phyloP scores from a whole-genome alignment of 768 basidiomycete species.

The Russula sp. region DNA sequence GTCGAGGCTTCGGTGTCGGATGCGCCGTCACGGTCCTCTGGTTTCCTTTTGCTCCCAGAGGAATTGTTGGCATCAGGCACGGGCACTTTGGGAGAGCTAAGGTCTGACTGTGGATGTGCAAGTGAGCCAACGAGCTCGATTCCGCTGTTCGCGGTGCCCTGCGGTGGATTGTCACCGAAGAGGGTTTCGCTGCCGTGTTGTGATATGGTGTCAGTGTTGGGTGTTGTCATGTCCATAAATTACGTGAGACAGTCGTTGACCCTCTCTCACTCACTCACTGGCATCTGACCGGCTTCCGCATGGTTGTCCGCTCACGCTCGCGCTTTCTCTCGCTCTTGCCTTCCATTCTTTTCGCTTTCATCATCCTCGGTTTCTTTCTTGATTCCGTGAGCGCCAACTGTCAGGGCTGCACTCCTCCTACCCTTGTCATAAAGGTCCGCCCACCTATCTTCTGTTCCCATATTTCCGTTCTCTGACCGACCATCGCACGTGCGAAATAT shows the following conservation, averaged over 20 bases:
- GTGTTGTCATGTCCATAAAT: constrained; percentile 8
- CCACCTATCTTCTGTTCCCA: constrained; percentile 3
- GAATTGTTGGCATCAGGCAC: background rate
- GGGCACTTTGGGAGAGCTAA: background rate
- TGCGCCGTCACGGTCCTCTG: background rate
- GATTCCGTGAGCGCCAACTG: constrained; percentile 12
- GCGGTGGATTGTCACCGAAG: background rate
- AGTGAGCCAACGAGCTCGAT: background rate
- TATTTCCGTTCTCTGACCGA: constrained; percentile 20
- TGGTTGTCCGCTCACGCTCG: constrained; percentile 8
- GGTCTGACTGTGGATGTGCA: background rate
- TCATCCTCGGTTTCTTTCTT: constrained; percentile 12
- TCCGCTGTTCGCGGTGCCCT: background rate
- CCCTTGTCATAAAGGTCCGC: constrained; percentile 28
- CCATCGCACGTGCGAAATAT: constrained; percentile 31
- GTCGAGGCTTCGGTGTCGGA: background rate
- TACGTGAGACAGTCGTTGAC: background rate
- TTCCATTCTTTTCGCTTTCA: constrained; percentile 24
- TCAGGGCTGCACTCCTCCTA: background rate
- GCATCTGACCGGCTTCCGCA: constrained; percentile 1
- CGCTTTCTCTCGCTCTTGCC: constrained; percentile 8
- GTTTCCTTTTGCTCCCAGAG: constrained; percentile 20
- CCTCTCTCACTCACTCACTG: background rate
- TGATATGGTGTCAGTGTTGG: background rate
- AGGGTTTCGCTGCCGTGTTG: background rate